A percentile compares a stretch with the other conserved stretches of the same genome.
phyloP scores from a whole-genome alignment of 1,139 yeast genomes.

The Fermentozyma sake region DNA sequence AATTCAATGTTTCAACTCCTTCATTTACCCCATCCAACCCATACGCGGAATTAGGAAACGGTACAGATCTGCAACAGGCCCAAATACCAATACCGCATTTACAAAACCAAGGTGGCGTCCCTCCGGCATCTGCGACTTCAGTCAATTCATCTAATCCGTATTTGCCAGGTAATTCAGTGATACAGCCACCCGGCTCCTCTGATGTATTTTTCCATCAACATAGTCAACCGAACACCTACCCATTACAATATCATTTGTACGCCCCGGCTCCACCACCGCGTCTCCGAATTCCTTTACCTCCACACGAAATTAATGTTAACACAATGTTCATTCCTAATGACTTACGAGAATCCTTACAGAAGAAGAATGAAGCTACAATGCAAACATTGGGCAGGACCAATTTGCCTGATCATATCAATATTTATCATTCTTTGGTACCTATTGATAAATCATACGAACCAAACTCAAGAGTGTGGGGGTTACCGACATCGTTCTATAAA shows the following conservation, averaged over 20 bases:
- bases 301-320: conserved; percentile 67
- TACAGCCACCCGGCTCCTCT: conserved; percentile 12
- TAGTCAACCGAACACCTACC: conserved; percentile 28
- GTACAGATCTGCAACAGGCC: conserved; percentile 1
- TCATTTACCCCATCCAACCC: conserved; percentile 22
- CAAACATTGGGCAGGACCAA: conserved; percentile 59
- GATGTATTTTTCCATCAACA: conserved; percentile 19
- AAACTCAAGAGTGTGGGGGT: conserved; percentile 54
- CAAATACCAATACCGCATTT: conserved; percentile 1
- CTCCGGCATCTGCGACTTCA: too few species aligned
- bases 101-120: conserved; percentile 1
- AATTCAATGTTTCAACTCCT: conserved; percentile 31
- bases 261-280: conserved; percentile 89
- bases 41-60: conserved; percentile 5
- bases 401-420: conserved; percentile 73
- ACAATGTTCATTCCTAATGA: conserved; percentile 70
- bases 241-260: conserved; percentile 81
- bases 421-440: conserved; percentile 83
- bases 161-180: conserved; percentile 10
- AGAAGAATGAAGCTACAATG: conserved; percentile 76
- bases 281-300: conserved; percentile 51
- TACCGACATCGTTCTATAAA: conserved; percentile 65
- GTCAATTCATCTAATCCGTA: conserved; percentile 16
- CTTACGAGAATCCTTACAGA: conserved; percentile 66
- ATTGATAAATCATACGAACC: conserved; percentile 60